phyloP scores from a whole-genome alignment of 176 grass and related monocot species.

The Aechmea fasciata region DNA sequence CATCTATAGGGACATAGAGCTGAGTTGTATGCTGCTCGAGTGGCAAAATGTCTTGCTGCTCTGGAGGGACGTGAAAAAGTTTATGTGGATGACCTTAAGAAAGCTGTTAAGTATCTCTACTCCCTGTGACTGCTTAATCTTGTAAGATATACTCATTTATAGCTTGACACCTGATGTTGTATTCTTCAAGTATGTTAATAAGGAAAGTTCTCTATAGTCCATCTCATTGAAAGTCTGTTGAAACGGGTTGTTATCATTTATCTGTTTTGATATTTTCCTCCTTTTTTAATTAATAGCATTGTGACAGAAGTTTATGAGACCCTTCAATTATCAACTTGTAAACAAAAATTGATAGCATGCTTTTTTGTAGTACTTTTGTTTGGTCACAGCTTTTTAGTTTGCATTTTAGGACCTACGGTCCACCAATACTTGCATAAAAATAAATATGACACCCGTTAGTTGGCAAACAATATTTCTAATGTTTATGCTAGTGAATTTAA shows the following conservation, averaged over 20 bases:
- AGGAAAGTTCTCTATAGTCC: background rate
- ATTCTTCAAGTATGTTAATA: background rate
- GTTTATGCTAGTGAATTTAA: no score
- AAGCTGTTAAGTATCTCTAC: slow-evolving; percentile 69
- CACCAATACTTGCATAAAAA: no score
- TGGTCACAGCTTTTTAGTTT: no score
- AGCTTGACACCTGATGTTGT: background rate
- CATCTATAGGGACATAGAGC: slow-evolving; percentile 79
- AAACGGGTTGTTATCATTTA: background rate
- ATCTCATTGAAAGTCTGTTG: background rate
- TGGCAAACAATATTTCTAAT: no score
- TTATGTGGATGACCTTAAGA: slow-evolving; percentile 94
- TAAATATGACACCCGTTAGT: no score
- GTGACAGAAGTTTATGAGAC: no score
- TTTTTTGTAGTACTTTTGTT: no score
- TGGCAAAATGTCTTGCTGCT: slow-evolving; percentile 97
- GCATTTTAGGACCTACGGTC: no score
- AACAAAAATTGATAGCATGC: no score
- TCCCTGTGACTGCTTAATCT: slow-evolving; percentile 17
- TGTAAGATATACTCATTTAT: slow-evolving; percentile 6
- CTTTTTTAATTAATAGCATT: no score
- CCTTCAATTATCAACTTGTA: no score
- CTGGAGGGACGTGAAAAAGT: slow-evolving; percentile 98
- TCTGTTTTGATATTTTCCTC: no score
- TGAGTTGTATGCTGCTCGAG: slow-evolving; percentile 93